Percentiles rank a stretch among this genome's conserved stretches.
These are phyloP conservation scores for Hypoxylon sp. DNA, from an alignment of 2,329 filamentous ascomycete genomes.

Conservation along the genomic window DNA sequence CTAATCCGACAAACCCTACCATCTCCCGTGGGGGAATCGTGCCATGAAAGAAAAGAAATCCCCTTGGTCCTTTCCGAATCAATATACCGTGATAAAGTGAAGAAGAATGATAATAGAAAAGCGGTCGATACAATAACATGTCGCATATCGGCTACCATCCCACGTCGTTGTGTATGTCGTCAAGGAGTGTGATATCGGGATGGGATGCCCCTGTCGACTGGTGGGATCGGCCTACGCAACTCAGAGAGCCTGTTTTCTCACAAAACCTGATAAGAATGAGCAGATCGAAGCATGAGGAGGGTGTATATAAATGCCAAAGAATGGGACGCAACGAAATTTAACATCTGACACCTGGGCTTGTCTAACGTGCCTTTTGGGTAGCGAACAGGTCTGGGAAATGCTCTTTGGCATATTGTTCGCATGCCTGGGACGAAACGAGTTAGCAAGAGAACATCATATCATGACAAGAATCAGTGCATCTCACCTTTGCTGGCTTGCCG, in stretches of 20 bases:
- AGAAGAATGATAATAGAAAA: conserved; percentile 16
- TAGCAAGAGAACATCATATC: conserved; percentile 24
- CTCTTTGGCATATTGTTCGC: conserved; percentile 95
- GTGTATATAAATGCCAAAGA: conserved; percentile 14
- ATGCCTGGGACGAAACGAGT: conserved; percentile 62
- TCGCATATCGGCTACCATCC: conserved; percentile 7
- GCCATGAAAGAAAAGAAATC: conserved; percentile 30
- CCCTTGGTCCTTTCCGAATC: conserved; percentile 28
- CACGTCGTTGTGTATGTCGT: conserved; percentile 13
- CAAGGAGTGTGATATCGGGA: conserved; percentile 7
- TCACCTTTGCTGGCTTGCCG: conserved; percentile 94
- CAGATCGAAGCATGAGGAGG: conserved; percentile 27
- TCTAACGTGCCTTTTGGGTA: conserved; percentile 43
- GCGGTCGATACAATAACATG: conserved; percentile 8
- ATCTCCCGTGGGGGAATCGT: conserved; percentile 39
- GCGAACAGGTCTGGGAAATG: conserved; percentile 71
- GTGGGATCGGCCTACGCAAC: conserved; percentile 6
- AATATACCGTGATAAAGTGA: conserved; percentile 36
- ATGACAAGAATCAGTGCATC: conserved; percentile 35
- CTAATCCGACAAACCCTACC: conserved; percentile 30
- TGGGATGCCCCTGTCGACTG: not conserved
- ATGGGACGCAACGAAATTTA: conserved; percentile 21
- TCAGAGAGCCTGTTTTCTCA: conserved; percentile 30
- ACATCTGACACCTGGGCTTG: conserved; percentile 9
- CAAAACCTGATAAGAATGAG: conserved; percentile 35